Evolutionary conservation across 2,329 filamentous ascomycete species (phyloP).

Genomic region (Microdochium bolleyi): DNA sequence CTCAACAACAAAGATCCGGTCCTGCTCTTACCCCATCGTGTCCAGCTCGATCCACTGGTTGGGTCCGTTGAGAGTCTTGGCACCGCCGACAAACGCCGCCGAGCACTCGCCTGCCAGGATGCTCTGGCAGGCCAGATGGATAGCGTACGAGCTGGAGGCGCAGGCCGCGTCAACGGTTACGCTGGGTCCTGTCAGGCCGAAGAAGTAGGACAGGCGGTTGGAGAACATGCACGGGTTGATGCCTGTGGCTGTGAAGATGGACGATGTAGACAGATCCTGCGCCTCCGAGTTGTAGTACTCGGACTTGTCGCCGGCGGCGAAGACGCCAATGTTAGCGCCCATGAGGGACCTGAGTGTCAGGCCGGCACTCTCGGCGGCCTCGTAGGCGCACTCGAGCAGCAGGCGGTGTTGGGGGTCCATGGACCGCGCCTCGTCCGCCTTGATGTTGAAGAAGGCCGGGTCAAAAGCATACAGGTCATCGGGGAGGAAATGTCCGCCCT

Average conservation of each 20-base stretch:
- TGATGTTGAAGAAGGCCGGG: neutral
- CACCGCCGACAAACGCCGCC: no score
- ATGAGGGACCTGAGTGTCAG: neutral
- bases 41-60: no score
- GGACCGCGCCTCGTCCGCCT: neutral
- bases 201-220: constrained; percentile 14
- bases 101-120: no score
- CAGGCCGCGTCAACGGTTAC: constrained; percentile 25
- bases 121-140: no score
- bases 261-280: neutral
- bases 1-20: no score
- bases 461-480: neutral
- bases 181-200: constrained; percentile 15
- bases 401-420: neutral
- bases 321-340: neutral
- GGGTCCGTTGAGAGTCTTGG: no score
- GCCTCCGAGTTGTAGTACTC: neutral
- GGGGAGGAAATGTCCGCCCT: neutral
- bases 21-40: no score
- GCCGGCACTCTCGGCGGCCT: neutral
- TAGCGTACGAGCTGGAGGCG: no score
- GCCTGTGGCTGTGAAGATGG: no score
- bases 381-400: neutral
- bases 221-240: neutral
- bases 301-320: neutral